Evolutionary conservation across 2,329 filamentous ascomycete genomes (phyloP), one percentile per base, ranked within the genome.

Genomic region (Ascochyta rabiei): DNA sequence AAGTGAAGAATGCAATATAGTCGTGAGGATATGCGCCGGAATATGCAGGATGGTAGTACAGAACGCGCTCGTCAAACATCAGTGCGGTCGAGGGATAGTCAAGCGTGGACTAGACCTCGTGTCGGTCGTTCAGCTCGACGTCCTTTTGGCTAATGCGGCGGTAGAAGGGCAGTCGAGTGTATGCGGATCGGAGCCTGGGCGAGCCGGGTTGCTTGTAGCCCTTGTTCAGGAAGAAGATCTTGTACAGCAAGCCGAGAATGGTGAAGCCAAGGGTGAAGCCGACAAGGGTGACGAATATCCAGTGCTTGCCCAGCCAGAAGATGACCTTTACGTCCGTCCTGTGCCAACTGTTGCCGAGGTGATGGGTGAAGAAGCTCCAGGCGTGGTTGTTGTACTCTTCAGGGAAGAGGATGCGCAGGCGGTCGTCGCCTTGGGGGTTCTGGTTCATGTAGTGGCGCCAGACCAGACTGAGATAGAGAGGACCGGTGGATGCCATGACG

Each of bases 401-500:
- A 13, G 83, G 85, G 81, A 89, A 89, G 48, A 91, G 76, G 41
- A 90, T 82, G 51, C 88, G 80, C 6, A 91, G 82, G 28, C 86
- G 80, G n/a, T 80, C 82, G 24, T 80, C 77, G 38, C 73, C 78
- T 15, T 75, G 59, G 10, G 75, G 81, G 38, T 77, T 77, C 16
- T 79, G 76, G 30, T 81, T 79, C 72, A 86, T 85, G 73, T 89
- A 92, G 72, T 90, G 85, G 68, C 89, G 86, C 87, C 89, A 89
- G 56, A 90, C 83, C 35, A 92, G 83, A 51, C 86, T 90, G 40
- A 93, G 76, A 77, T 91, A 93, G 26, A 93, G 78, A 0, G 89
- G 89, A 0, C 89, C 89, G 0, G 90, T 90, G 9, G 85, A 86
- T 41, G 88, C 87, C 90, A 93, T 93, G 65, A 93, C 88, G 21